Evolutionary conservation across 2,329 filamentous ascomycete species (phyloP).

Genomic region (Exophiala spinifera): DNA sequence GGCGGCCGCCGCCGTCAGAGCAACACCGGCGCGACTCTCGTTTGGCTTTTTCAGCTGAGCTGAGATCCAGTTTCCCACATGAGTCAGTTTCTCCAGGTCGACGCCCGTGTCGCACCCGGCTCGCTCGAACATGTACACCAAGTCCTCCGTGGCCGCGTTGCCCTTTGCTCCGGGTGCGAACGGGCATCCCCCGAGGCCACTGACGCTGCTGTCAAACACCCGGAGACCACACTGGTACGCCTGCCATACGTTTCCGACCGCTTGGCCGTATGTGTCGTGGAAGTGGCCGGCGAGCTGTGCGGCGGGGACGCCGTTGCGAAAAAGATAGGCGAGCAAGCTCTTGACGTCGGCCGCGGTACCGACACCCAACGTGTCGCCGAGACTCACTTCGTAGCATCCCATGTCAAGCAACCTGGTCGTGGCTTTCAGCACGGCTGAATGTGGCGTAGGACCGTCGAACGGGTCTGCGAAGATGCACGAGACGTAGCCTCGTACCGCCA

Average conservation of each 20-base stretch:
- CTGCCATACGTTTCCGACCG: slow-evolving; percentile 76
- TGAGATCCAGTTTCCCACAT: slow-evolving; percentile 72
- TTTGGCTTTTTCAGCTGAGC: slow-evolving; percentile 60
- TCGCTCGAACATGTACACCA: slow-evolving; percentile 64
- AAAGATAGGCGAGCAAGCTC: slow-evolving; percentile 35
- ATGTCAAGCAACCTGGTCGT: slow-evolving; percentile 68
- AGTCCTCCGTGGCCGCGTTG: slow-evolving; percentile 80
- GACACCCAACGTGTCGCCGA: slow-evolving; percentile 89
- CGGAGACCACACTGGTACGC: slow-evolving; percentile 73
- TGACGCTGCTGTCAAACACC: slow-evolving; percentile 76
- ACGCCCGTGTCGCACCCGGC: slow-evolving; percentile 55
- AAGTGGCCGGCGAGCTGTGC: slow-evolving; percentile 79
- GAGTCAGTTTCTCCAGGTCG: slow-evolving; percentile 54
- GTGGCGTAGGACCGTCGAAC: slow-evolving; percentile 53
- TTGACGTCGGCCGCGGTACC: slow-evolving; percentile 56
- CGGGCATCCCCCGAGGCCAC: slow-evolving; percentile 78
- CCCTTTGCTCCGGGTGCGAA: slow-evolving; percentile 83
- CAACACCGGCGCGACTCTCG: slow-evolving; percentile 65
- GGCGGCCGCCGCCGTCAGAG: slow-evolving; percentile 36
- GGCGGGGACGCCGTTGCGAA: slow-evolving; percentile 56
- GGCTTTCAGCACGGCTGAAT: slow-evolving; percentile 49
- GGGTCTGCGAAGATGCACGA: slow-evolving; percentile 45
- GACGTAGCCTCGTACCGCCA: slow-evolving; percentile 36
- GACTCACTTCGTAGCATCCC: slow-evolving; percentile 84
- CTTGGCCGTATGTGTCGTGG: slow-evolving; percentile 84